Evolutionary conservation across 2,329 filamentous ascomycete genomes (phyloP), one percentile per base, ranked within the genome.

Genomic region (Aspergillus piperis): DNA sequence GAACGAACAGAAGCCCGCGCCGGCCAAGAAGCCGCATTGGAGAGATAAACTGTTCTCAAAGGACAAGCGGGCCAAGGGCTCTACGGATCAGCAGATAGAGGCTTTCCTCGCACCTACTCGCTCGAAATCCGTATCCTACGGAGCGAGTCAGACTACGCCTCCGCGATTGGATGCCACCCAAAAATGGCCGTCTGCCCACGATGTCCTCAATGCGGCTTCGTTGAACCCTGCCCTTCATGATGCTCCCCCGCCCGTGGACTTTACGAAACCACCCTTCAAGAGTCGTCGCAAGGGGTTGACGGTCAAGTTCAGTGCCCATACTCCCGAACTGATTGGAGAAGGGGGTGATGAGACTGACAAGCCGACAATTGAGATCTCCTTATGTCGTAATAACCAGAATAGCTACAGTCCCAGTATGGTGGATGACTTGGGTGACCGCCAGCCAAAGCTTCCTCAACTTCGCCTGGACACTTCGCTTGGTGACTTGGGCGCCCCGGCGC

Each of bases 321-420:
- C 84, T 57, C 92, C 93, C 6, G 89, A 92, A 50, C 77, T 96
- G 63, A 97, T 98, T 70, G 94, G 94, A 50, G 89, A 94, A 75
- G 94, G 94, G 60, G 94, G 94, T 36, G 94, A 97, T 70, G 92
- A 96, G 74, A 89, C 90, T 57, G 87, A 90, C 57, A 79, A 84
- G 8, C 90, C 90, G 1, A 85, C 88, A 1, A 80, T 86, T 19
- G 90, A 95, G 71, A 88, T 96, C 57, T 88, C 86, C 5, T 83
- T 81, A 71, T 80, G 62, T 71, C 73, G 67, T 71, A 71, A 64
- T 56, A 66, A 61, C 27, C 59, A 62, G 25, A 65, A 64, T 10
- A 67, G 59, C 39, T 58, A 62, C 39, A 69, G 74, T 19, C 50
- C 58, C 13, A 60, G 23, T 27, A 47, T 57, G 21, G 19, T 44